A percentile compares a stretch with the other conserved stretches of the same genome.
phyloP scores from a whole-genome alignment of 495 filamentous ascomycete genomes.

The Wilcoxina mikolae region DNA sequence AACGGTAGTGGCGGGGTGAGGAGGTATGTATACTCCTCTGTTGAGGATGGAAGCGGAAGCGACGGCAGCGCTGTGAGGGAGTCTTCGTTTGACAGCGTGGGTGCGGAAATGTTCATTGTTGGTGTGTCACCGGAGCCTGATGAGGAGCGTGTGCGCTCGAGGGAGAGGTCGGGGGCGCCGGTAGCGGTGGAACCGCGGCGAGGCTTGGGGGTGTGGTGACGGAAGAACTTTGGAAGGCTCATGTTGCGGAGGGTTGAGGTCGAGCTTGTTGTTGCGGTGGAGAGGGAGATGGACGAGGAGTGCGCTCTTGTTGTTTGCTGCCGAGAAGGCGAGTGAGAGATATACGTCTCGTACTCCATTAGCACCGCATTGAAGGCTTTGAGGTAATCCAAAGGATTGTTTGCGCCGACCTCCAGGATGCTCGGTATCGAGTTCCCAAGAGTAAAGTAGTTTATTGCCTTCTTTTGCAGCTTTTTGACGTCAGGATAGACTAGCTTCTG shows the following conservation, averaged over 20 bases:
- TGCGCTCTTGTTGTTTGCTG: conserved; percentile 23
- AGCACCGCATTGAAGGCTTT: conserved; percentile 74
- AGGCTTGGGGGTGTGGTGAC: conserved; percentile 15
- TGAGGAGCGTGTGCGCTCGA: conserved; percentile 22
- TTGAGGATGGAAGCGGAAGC: conserved; percentile 12
- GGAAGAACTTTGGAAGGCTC: conserved; percentile 26
- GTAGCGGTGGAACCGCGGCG: conserved; percentile 22
- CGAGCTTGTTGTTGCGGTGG: conserved; percentile 10
- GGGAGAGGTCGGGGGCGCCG: conserved; percentile 8
- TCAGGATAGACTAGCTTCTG: conserved; percentile 73
- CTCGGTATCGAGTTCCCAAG: conserved; percentile 82
- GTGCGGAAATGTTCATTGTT: conserved; percentile 34
- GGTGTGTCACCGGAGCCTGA: conserved; percentile 26
- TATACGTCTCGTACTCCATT: conserved; percentile 77
- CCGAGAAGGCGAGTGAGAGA: conserved; percentile 17
- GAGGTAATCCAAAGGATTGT: conserved; percentile 67
- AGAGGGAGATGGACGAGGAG: conserved; percentile 7
- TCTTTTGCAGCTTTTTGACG: conserved; percentile 63
- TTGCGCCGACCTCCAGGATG: conserved; percentile 70
- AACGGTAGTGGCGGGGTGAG: conserved; percentile 88
- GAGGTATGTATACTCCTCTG: conserved; percentile 74
- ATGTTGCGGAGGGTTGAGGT: conserved; percentile 18
- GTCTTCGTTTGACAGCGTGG: conserved; percentile 26
- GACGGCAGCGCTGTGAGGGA: conserved; percentile 13
- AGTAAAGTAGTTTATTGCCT: conserved; percentile 59